Base-by-base conservation (phyloP, 495 filamentous ascomycete species). In the Aspergillus sclerotiicarbonarius region DNA sequence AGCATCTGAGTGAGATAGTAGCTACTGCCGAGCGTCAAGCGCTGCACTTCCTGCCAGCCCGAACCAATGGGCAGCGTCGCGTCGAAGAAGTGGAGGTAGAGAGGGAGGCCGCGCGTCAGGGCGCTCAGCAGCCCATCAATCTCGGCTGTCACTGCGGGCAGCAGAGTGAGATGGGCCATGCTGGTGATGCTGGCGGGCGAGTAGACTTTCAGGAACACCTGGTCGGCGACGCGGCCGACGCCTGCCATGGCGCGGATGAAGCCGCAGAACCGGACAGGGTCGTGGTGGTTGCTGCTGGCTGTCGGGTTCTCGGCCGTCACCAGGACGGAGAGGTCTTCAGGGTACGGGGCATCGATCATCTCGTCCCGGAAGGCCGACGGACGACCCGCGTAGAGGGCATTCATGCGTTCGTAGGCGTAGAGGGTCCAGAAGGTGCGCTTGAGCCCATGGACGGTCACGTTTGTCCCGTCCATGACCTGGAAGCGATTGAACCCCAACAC, bases 11-110 rank as follows among this genome's bases (percentile, higher is more conserved):
- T 33, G 18, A 51, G 16, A 18, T 51, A 35, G 49, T 33, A 51
- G 4, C 9, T 1, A 18, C n/a, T 33, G 8, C 49, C 49, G 1
- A 51, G 30, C 30, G 49, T 35, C 30, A 35, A n/a, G 8, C 49
- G 49, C 29, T 51, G 49, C 13, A 51, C 30, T 37, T 51, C 49
- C 30, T 51, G 49, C 29, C 49, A 51, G 9, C 30, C 29, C 4
- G 12, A 7, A 1, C 30, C 30, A 6, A 51, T 7, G 7, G 49
- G 49, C 1, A 35, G 30, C 12, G 6, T n/a, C 5, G 9, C 8
- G n/a, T 51, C 49, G 18, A 51, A 35, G 29, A 51, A 51, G 13
- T 51, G 49, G 9, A 51, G 30, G 33, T 51, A 35, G 4, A 15
- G 25, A 3, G 49, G 30, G 9, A 51, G 49, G 4, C 3, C 12